phyloP scores from a whole-genome alignment of 2,329 filamentous ascomycete genomes.

The Ophiostoma piceae region DNA sequence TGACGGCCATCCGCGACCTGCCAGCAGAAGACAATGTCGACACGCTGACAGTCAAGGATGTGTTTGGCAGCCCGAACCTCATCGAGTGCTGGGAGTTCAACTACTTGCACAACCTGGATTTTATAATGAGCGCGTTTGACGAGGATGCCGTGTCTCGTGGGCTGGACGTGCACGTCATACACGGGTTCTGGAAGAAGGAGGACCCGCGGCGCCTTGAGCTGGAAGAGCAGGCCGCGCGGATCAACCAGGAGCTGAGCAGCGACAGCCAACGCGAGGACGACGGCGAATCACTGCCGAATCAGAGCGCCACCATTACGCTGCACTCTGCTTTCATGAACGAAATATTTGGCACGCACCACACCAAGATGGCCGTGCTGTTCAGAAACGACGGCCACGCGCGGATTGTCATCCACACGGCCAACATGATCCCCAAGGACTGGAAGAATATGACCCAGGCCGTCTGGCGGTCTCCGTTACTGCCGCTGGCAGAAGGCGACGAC shows the following conservation, averaged over 20 bases:
- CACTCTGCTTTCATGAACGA: constrained; percentile 75
- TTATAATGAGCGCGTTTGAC: constrained; percentile 52
- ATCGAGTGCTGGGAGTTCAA: constrained; percentile 68
- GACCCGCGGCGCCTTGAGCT: constrained; percentile 53
- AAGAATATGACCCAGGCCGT: constrained; percentile 79
- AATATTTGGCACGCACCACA: constrained; percentile 77
- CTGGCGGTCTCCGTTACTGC: constrained; percentile 70
- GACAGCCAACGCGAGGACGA: not conserved
- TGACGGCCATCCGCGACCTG: constrained; percentile 65
- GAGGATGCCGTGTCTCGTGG: constrained; percentile 42
- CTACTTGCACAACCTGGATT: constrained; percentile 56
- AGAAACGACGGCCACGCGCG: constrained; percentile 71
- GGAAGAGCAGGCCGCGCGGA: constrained; percentile 47
- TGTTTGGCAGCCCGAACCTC: constrained; percentile 70
- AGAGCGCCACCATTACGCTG: constrained; percentile 56
- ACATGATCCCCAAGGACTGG: constrained; percentile 88
- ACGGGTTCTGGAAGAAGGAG: constrained; percentile 63
- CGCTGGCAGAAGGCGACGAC: constrained; percentile 36
- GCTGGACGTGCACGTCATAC: constrained; percentile 52
- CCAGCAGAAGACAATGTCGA: constrained; percentile 56
- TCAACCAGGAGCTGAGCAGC: not conserved
- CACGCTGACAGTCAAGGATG: constrained; percentile 58
- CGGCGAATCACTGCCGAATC: not conserved
- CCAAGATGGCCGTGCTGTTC: constrained; percentile 83
- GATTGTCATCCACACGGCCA: constrained; percentile 81